Evolutionary conservation across 2,329 filamentous ascomycete species (phyloP), one percentile per base, ranked within the genome.

Genomic region (Pseudocercospora eumusae): DNA sequence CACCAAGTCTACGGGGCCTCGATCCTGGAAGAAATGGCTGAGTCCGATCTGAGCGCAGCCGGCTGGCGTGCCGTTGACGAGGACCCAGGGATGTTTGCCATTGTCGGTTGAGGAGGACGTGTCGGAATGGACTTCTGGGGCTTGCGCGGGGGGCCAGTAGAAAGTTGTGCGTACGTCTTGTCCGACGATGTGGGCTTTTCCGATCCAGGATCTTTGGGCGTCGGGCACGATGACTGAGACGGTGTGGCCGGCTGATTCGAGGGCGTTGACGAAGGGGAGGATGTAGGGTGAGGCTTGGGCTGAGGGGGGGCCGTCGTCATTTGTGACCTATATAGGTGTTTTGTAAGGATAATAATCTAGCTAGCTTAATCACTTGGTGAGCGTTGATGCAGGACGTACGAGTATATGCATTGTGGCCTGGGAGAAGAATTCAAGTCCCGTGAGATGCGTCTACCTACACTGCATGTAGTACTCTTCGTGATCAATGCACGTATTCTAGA

Each of bases 131-230:
- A 62, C 60, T 15, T 66, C 64, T 4, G 73, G 73, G 6, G 59
- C 70, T 23, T 59, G 59, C 15, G 55, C 76, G 70, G 53, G 81
- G 75, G 42, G 87, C 82, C 25, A 87, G 54, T 82, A 77, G 74
- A 90, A 88, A 49, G 83, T 86, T 15, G 86, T 88, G 59, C 89
- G 89, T 65, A 91, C 86, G 57, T 87, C 85, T 66, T 85, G 75
- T 60, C 93, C 93, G 71, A 98, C 92, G 73, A 98, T 90, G 77
- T 98, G 95, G 2, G 95, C 95, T 81, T 99, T 99, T 70, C 93
- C 93, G 72, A 99, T 98, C 95, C 95, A 99, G 60, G 92, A 96
- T 65, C 93, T 88, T 79, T 99, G 95, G 6, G 88, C 88, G 75
- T 97, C 86, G 1, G 95, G 95, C 13, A 99, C 85, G 66, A 95